Base-by-base conservation (phyloP, 139 green algal species). In the Chlorella sp. region DNA sequence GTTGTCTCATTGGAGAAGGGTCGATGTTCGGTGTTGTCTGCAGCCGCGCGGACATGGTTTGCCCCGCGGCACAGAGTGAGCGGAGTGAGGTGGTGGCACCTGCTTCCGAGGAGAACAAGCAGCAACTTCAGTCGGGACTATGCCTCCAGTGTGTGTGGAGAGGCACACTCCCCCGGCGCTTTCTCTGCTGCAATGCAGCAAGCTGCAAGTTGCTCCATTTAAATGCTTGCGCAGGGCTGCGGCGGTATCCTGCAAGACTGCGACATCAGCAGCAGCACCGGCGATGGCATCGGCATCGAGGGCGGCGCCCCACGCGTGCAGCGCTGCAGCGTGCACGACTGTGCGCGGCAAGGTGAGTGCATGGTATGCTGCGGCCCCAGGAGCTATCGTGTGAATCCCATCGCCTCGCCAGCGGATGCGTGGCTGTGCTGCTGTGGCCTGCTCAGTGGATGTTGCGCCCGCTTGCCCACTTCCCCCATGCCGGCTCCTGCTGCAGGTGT, bases 231-330 rank as follows among this genome's bases (percentile, higher is more conserved):
- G 65, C 65, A 80, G 74, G n/a, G 70, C 55, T 69, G 68, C 36
- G 17, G 47, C 34, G 60, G 60, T 15, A 38, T 67, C 25, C 56
- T 93, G 23, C 18, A 74, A 4, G 74, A 86, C 64, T 92, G 87
- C n/a, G 81, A 88, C 82, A 82, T 93, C 68, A 87, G 44, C 39
- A 90, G 81, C 67, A 28, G 44, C 51, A 89, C 87, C 0, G 90
- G 90, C 5, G 76, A 57, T 23, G 90, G 90, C 4, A 74, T 93
- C 0, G 89, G 76, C 60, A 82, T 82, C 16, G 76, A 82, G 26
- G 76, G 76, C 56, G 76, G 76, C 76, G 28, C 47, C 73, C 80
- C 84, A 1, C 68, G 47, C 18, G 34, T 89, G 6, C 16, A 32
- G 17, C 28, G 32, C 30, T 90, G 87, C 80, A 32, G n/a, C 30